These are phyloP conservation scores for Fraxinus anomala DNA, from an alignment of 257 asterid species.

Conservation along the genomic window DNA sequence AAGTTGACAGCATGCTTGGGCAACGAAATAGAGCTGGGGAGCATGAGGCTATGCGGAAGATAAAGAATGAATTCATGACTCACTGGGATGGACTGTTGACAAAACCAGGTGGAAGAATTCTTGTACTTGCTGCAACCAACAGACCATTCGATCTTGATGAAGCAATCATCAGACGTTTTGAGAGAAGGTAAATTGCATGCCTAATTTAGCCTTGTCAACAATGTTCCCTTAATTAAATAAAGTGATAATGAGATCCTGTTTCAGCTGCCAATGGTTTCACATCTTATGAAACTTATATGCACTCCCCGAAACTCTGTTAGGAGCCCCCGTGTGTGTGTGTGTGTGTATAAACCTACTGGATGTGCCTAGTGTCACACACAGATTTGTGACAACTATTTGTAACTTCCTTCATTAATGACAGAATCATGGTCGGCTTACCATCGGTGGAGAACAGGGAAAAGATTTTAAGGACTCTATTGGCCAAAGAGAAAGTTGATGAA, in stretches of 20 bases:
- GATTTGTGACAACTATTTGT: conserved; percentile 10
- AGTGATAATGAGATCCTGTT: neutral
- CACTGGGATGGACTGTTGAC: conserved; percentile 86
- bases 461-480: conserved; percentile 66
- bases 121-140: conserved; percentile 91
- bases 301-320: neutral
- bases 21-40: conserved; percentile 77
- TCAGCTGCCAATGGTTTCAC: neutral
- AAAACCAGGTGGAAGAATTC: conserved; percentile 73
- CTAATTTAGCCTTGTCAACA: neutral
- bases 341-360: neutral
- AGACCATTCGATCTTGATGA: conserved; percentile 93
- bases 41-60: conserved; percentile 90
- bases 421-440: conserved; percentile 89
- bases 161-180: conserved; percentile 86
- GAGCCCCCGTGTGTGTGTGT: neutral
- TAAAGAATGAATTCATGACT: conserved; percentile 89
- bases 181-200: conserved; percentile 57
- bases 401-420: conserved; percentile 27
- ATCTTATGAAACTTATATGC: neutral
- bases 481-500: conserved; percentile 68
- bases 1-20: conserved; percentile 94
- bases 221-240: neutral
- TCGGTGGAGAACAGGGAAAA: conserved; percentile 65
- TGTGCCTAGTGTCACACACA: neutral